Evolutionary conservation across 345 rosid species (phyloP), one percentile per base, ranked within the genome.

Genomic region (Bruguiera parviflora): DNA sequence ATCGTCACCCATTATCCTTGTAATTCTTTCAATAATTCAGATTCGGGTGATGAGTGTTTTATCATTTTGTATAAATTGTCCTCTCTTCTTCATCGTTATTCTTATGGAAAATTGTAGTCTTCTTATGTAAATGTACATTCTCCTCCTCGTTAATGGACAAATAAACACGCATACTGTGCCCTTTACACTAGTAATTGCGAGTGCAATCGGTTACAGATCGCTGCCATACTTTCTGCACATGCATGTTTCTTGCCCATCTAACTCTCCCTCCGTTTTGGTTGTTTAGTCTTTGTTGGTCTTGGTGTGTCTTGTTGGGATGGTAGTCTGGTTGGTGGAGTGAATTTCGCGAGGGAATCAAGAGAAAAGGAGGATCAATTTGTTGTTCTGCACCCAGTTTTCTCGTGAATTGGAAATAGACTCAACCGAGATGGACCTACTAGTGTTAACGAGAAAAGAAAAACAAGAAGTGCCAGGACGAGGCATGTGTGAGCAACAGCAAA

Each of bases 21-120:
- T 67, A 39, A 58, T 60, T 33, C 29, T 49, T 65, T 27, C 22
- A 58, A 57, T 72, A 39, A 65, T 77, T 61, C 65, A 35, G 73
- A 64, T 62, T 65, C 29, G 27, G 65, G 71, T 63, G 78, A 55
- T 46, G 16, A 46, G 32, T 31, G 71, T 69, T 31, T 31, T 49
- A 67, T 7, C 60, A 32, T 58, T 74, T 76, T 81, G 85, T 82
- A 80, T 73, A 79, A 78, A 75, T 60, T 15, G 11, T 57, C 52
- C 20, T 21, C 33, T 67, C 66, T 58, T 46, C 32, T 24, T 64
- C 39, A 37, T 62, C 43, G 33, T 64, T 63, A 37, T 53, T 8
- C 55, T 64, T 52, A 60, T 52, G 11, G 21, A 20, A 15, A 29
- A 57, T 1, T 33, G 46, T 31, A 28, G 57, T 63, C 37, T 61